phyloP scores from a whole-genome alignment of 306 rosid genomes.

The Abrus pulchellus region DNA sequence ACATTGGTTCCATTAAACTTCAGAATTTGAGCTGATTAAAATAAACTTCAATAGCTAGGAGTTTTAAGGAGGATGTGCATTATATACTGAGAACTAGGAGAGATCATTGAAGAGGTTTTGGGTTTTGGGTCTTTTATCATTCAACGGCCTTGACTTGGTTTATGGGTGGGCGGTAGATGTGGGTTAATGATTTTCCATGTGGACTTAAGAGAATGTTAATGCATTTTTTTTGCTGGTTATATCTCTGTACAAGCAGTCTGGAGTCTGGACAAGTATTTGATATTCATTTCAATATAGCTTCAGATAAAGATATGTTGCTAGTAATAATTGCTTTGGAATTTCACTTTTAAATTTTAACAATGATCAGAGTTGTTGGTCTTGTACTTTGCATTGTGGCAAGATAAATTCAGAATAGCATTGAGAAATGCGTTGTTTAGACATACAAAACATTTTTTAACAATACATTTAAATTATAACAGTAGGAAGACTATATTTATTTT shows the following conservation, averaged over 20 bases:
- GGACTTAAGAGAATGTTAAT: constrained; percentile 9
- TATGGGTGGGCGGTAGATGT: neutral
- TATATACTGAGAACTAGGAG: neutral
- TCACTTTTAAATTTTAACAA: constrained; percentile 15
- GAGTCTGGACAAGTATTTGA: constrained; percentile 13
- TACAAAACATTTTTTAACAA: neutral
- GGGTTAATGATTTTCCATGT: constrained; percentile 8
- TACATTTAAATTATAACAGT: neutral
- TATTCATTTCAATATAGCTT: neutral
- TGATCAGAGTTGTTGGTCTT: constrained; percentile 2
- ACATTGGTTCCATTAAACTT: constrained; percentile 18
- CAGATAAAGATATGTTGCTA: constrained; percentile 28
- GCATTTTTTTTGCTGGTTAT: constrained; percentile 4
- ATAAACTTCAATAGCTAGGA: neutral
- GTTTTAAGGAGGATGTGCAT: constrained; percentile 18
- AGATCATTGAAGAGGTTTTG: constrained; percentile 2
- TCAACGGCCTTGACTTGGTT: neutral
- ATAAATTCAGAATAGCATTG: constrained; percentile 30
- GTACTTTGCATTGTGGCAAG: constrained; percentile 23
- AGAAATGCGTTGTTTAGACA: constrained; percentile 17
- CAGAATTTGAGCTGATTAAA: constrained; percentile 17
- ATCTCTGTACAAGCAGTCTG: neutral
- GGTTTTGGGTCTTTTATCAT: neutral
- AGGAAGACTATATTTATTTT: constrained; percentile 6
- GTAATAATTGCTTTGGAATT: constrained; percentile 14